Conservation (phyloP, 2,329 filamentous ascomycete genomes). For the Arthrobotrys sinensis region DNA sequence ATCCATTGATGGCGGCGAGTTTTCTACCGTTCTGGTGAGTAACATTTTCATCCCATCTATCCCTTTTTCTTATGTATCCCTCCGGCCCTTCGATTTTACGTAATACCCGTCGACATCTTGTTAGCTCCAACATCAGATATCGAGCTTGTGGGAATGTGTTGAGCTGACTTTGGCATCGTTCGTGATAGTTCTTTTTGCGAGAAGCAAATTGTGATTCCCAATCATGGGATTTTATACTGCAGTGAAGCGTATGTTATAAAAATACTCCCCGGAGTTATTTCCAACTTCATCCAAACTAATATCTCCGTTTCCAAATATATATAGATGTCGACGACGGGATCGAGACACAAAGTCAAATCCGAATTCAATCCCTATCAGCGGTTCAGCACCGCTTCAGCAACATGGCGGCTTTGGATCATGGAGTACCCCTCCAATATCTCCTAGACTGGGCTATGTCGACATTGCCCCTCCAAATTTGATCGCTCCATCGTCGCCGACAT, state of each 20-base stretch:
- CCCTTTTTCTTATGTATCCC: constrained; percentile 12
- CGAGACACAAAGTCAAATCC: constrained; percentile 52
- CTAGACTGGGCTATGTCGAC: constrained; percentile 49
- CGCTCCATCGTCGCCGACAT: constrained; percentile 56
- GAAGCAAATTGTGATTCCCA: constrained; percentile 65
- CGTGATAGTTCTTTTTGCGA: constrained; percentile 64
- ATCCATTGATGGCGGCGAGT: constrained; percentile 65
- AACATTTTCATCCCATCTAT: constrained; percentile 21
- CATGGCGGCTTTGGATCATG: constrained; percentile 53
- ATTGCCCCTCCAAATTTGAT: constrained; percentile 58
- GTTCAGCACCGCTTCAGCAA: constrained; percentile 51
- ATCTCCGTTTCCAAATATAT: constrained; percentile 23
- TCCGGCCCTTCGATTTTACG: constrained; percentile 30
- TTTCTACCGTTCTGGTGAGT: constrained; percentile 65
- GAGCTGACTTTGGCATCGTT: constrained; percentile 47
- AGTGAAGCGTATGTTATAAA: constrained; percentile 56
- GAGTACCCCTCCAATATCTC: constrained; percentile 57
- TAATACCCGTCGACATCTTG: constrained; percentile 35
- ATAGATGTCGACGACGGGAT: constrained; percentile 54
- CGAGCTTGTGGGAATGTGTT: constrained; percentile 23
- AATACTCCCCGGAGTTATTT: constrained; percentile 1
- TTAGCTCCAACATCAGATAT: constrained; percentile 21
- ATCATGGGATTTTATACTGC: constrained; percentile 64
- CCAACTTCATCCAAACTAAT: constrained; percentile 18
- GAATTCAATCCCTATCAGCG: constrained; percentile 43